Evolutionary conservation across 495 filamentous ascomycete species (phyloP), one percentile per base, ranked within the genome.

Genomic region (Penicillium canariense): DNA sequence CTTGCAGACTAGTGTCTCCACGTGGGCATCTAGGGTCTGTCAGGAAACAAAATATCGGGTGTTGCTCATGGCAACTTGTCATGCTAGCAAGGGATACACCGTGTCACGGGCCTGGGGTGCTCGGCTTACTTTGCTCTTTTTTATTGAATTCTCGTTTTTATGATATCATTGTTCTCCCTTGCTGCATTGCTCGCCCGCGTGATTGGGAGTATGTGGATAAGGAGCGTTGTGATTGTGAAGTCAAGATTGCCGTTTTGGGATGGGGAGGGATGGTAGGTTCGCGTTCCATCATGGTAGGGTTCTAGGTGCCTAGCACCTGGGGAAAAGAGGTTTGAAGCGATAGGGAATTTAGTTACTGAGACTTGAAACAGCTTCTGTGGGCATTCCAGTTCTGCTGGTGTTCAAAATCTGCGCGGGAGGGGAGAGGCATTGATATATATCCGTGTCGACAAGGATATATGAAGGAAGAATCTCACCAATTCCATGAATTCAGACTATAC

Each of bases 151-250:
- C 30, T 36, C 23, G 31, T 47, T 53, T 30, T 48, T 34, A 49
- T 61, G 55, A 52, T 38, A 50, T 57, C 34, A 56, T 35, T 12
- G 1, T 32, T 32, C 23, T 22, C 46, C 63, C 63, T 66, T 66
- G 60, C 61, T 56, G 60, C 52, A 51, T 60, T 56, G 26, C 32
- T 55, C 51, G n/a, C 34, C 52, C 17, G 35, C 38, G 14, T 11
- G 52, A 59, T 62, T 23, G 59, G 48, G 30, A 53, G 36, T 44
- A 54, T 55, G 52, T n/a, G 20, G 23, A 44, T 25, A 18, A n/a
- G 28, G 26, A 31, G 26, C 43, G 20, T 30, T 31, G n/a, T 17
- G 25, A 42, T 22, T 31, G 25, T 27, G n/a, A n/a, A n/a, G n/a
- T 12, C 22, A 26, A 30, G 7, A 30, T 51, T 6, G 23, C 12